Evolutionary conservation across 352 stramenopile genomes (phyloP).

Genomic region (Porosira glacialis): DNA sequence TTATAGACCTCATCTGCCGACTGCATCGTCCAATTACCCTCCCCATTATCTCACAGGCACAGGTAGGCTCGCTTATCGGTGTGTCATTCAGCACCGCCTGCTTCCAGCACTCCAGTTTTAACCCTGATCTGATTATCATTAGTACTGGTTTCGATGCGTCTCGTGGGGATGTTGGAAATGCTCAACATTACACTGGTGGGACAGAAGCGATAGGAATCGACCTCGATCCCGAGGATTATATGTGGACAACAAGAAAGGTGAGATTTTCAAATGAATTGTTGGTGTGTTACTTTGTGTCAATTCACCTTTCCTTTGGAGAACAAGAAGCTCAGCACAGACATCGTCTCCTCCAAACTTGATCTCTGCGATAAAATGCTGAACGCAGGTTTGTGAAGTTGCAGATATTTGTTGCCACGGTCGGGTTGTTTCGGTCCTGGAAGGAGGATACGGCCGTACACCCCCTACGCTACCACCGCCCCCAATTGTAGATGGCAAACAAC

Average conservation of each 20-base stretch:
- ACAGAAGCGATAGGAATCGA: constrained; percentile 74
- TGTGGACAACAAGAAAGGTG: constrained; percentile 73
- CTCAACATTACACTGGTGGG: constrained; percentile 59
- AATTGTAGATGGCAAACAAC: constrained; percentile 13
- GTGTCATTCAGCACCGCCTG: constrained; percentile 78
- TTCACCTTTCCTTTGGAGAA: constrained; percentile 3
- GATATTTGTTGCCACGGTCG: constrained; percentile 91
- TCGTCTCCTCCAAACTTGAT: too few relatives aligned
- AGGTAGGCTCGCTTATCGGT: constrained; percentile 72
- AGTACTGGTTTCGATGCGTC: constrained; percentile 91
- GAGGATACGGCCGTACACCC: constrained; percentile 84
- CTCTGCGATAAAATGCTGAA: too few relatives aligned
- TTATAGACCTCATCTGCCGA: constrained; percentile 8
- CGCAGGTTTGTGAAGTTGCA: constrained; percentile 84
- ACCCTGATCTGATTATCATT: constrained; percentile 90
- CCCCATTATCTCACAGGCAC: constrained; percentile 49
- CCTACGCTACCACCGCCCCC: constrained; percentile 23
- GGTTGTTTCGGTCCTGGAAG: constrained; percentile 92
- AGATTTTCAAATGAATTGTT: constrained; percentile 12
- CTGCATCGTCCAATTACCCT: constrained; percentile 33
- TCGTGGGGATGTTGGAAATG: constrained; percentile 78
- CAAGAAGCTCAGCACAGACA: too few relatives aligned
- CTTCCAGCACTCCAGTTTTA: constrained; percentile 84
- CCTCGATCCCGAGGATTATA: constrained; percentile 79
- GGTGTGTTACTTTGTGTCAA: neutral